Base-by-base conservation (phyloP, 2,329 filamentous ascomycete species). In the Beauveria bassiana region DNA sequence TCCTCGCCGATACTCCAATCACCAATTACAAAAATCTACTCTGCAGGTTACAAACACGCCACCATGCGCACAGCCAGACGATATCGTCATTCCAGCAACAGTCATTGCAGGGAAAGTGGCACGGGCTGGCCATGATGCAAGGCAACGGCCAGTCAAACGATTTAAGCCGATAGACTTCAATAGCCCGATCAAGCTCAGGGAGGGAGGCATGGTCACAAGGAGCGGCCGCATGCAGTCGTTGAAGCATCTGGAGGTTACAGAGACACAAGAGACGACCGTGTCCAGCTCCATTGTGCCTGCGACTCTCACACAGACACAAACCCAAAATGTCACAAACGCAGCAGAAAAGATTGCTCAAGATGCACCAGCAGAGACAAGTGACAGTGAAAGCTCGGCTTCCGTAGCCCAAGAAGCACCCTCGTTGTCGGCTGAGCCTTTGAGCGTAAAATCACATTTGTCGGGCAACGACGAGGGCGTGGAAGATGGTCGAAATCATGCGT, bases 211-310 rank as follows among this genome's bases (percentile, higher is more conserved):
- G 28, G 22, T 34, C 18, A 47, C 58, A 54, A 22, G 34, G 64
- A 24, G 22, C 18, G 28, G 28, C 18, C 67, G 67, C 6, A 67
- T 73, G 40, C 62, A 66, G 31, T 58, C 70, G 3, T 68, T 68
- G 38, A 70, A 67, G 59, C 64, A 62, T 5, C 67, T 68, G 49
- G 46, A 63, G 20, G 63, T 65, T 5, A 53, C 67, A 8, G 63
- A 65, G 8, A 71, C 68, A 60, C 73, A 70, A 2, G 64, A 66
- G 14, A 64, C 67, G 14, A 66, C 65, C 8, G 69, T 69, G 3
- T 71, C 71, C 14, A 70, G 70, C 62, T 72, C 72, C 0, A 50
- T 70, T 12, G 65, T 73, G 28, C 68, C 72, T 34, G 67, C 64
- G 18, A 71, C 70, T 1, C 66, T 64, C 14, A 59, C 67, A 4